phyloP scores from a whole-genome alignment of 2,329 filamentous ascomycete genomes.

The Tolypocladium nubicola region DNA sequence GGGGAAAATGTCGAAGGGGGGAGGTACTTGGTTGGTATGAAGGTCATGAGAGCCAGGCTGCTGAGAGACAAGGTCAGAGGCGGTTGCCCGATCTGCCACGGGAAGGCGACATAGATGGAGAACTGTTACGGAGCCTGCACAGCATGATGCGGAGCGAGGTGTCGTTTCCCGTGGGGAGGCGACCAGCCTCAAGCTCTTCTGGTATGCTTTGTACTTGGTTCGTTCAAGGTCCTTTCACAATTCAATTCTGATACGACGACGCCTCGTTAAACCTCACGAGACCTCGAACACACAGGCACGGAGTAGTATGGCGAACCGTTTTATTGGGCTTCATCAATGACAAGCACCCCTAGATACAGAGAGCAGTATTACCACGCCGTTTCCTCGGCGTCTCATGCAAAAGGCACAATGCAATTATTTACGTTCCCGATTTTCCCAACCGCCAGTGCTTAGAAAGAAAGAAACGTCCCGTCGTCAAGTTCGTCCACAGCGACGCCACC shows the following conservation, averaged over 20 bases:
- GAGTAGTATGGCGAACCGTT: neutral
- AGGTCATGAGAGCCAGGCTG: conserved; percentile 77
- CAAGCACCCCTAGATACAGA: conserved; percentile 2
- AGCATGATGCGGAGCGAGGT: neutral
- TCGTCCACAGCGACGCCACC: neutral
- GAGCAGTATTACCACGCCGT: conserved; percentile 1
- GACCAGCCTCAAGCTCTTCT: neutral
- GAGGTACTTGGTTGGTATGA: conserved; percentile 64
- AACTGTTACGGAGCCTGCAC: neutral
- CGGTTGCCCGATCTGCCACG: conserved; percentile 51
- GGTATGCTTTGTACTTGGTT: neutral
- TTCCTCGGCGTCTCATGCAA: neutral
- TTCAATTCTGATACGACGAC: neutral
- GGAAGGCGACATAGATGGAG: conserved; percentile 5
- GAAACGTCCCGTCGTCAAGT: neutral
- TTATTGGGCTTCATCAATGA: neutral
- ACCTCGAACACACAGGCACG: neutral
- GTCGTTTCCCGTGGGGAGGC: conserved; percentile 3
- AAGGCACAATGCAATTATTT: conserved; percentile 3
- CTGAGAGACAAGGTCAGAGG: conserved; percentile 58
- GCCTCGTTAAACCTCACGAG: neutral
- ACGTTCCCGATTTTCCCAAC: conserved; percentile 1
- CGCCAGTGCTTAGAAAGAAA: neutral
- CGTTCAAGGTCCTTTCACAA: neutral
- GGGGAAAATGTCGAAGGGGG: conserved; percentile 29